These are phyloP conservation scores for Lonicera japonica DNA, from an alignment of 129 eudicot species.

Conservation along the genomic window DNA sequence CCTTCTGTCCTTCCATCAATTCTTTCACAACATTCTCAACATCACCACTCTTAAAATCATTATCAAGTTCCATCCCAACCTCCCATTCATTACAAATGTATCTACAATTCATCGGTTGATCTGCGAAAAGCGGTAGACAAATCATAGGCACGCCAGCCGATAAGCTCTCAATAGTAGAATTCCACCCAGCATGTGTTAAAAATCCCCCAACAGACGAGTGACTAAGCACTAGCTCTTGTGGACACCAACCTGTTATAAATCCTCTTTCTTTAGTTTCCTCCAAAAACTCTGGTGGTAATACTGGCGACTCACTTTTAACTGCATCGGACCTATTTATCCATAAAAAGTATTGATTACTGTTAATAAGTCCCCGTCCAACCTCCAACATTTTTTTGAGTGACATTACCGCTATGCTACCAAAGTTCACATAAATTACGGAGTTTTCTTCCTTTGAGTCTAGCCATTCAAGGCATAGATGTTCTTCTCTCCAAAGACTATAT, in stretches of 20 bases:
- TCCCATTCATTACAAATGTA: constrained; percentile 19
- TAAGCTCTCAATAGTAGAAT: constrained; percentile 14
- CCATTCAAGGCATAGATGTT: constrained; percentile 28
- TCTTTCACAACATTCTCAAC: constrained; percentile 12
- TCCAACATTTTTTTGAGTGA: constrained; percentile 9
- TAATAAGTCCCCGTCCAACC: constrained; percentile 29
- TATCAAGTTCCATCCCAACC: constrained; percentile 12
- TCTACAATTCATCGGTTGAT: constrained; percentile 19
- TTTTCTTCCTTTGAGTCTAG: constrained; percentile 22
- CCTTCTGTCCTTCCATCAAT: constrained; percentile 15
- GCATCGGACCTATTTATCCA: constrained; percentile 29
- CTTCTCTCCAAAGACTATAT: constrained; percentile 36
- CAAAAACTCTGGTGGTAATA: constrained; percentile 17
- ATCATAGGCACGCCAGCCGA: constrained; percentile 31
- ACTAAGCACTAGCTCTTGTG: constrained; percentile 10
- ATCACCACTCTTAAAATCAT: constrained; percentile 14
- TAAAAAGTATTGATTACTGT: constrained; percentile 23
- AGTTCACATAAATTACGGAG: constrained; percentile 33
- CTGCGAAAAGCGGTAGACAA: constrained; percentile 20
- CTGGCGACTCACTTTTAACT: constrained; percentile 11
- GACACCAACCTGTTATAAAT: background rate
- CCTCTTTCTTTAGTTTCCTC: constrained; percentile 8
- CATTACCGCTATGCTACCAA: constrained; percentile 31
- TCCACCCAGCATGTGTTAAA: background rate
- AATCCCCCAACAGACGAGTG: background rate